Percentiles rank a stretch among this genome's conserved stretches.
phyloP scores from a whole-genome alignment of 495 filamentous ascomycete genomes.

The Hypoxylon cercidicola region DNA sequence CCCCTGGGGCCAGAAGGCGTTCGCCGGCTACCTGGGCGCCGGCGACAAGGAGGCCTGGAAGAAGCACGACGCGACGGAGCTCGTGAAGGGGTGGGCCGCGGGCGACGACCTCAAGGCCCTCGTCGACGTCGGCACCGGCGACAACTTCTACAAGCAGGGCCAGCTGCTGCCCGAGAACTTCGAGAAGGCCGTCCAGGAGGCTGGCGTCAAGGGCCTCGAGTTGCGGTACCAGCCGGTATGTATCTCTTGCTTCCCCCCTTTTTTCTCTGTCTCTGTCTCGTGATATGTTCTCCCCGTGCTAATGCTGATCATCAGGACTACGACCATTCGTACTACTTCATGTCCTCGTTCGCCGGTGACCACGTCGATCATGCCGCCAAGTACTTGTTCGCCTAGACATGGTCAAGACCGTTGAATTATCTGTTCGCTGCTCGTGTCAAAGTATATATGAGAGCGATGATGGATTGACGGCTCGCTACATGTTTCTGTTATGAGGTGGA shows the following conservation, averaged over 20 bases:
- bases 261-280: neutral
- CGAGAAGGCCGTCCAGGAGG: conserved; percentile 76
- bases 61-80: conserved; percentile 91
- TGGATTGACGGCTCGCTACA: no score
- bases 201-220: conserved; percentile 71
- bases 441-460: neutral
- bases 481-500: neutral
- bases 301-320: conserved; percentile 68
- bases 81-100: conserved; percentile 72
- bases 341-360: conserved; percentile 87
- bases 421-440: neutral
- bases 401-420: neutral
- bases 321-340: conserved; percentile 96
- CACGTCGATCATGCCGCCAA: conserved; percentile 93
- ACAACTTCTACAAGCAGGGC: conserved; percentile 94
- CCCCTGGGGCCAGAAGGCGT: conserved; percentile 96
- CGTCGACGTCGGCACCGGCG: conserved; percentile 91
- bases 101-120: conserved; percentile 73
- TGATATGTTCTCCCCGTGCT: no score
- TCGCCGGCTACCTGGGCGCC: conserved; percentile 86
- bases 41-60: conserved; percentile 78
- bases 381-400: conserved; percentile 61
- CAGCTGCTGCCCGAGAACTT: conserved; percentile 97
- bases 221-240: conserved; percentile 81
- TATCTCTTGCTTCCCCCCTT: conserved; percentile 11